Evolutionary conservation across 495 filamentous ascomycete species (phyloP), one percentile per base, ranked within the genome.

Genomic region (Margaritispora aquatica): DNA sequence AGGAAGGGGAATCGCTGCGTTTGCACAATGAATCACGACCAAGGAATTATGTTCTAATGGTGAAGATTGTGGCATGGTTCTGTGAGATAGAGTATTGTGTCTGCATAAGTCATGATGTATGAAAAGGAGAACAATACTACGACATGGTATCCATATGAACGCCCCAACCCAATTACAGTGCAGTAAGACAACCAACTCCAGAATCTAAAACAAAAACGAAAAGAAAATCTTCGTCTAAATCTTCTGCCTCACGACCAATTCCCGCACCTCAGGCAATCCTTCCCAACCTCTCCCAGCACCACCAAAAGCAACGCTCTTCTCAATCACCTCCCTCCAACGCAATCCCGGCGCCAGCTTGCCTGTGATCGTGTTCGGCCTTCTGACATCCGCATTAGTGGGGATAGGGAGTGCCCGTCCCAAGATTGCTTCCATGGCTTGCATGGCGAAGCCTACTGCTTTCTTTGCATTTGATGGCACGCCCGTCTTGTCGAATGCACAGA

Each of bases 401-500:
- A 68, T 57, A n/a, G 66, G 62, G 13, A 68, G 51, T 21, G 66
- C 66, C 13, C 66, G 26, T 13, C 66, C 66, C 26, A 68, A 54
- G 11, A 68, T 19, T 9, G 66, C 66, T 41, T 68, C 66, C 66
- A 68, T 68, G 19, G 66, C 66, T 41, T 68, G 66, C 66, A 68
- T 65, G 11, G 66, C 66, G 26, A 68, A 68, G 15, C 66, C 66
- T 0, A 68, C 66, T 13, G 66, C 66, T 41, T 65, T 68, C 60
- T 68, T 68, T 10, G 59, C 66, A 53, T 65, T 68, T 2, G 51
- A 60, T n/a, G 66, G 66, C 4, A 68, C 55, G 51, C 66, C 66
- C 5, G 66, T 68, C 19, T 61, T 63, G 29, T 68, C 66, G 31
- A 68, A 65, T 0, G 57, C 34, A 19, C 60, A 59, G 36, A 68